Percentiles rank a stretch among this genome's conserved stretches.
Conservation (phyloP, 306 rosid species). For the Oxytropis ochrocephala region DNA sequence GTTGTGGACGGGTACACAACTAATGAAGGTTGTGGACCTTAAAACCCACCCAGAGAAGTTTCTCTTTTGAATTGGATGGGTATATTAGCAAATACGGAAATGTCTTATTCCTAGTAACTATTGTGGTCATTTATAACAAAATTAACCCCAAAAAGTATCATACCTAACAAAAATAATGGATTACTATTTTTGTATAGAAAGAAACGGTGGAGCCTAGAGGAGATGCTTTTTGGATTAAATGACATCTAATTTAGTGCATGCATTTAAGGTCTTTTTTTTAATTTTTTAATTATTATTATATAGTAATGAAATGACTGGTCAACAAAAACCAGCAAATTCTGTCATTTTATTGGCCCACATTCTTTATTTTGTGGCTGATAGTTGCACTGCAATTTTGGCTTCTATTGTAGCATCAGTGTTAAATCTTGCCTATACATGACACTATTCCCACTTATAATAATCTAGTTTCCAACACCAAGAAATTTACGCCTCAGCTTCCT, state of each 20-base stretch:
- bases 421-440: neutral
- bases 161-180: neutral
- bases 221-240: neutral
- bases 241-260: neutral
- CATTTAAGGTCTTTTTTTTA: neutral
- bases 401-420: neutral
- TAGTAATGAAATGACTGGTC: neutral
- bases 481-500: no score
- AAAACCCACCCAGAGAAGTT: no score
- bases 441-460: no score
- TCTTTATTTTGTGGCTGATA: neutral
- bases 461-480: no score
- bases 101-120: neutral
- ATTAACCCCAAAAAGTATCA: neutral
- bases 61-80: no score
- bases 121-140: neutral
- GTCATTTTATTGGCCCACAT: neutral
- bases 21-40: no score
- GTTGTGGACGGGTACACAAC: no score
- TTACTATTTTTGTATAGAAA: neutral
- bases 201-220: neutral
- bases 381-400: neutral
- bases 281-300: no score
- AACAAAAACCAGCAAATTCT: neutral
- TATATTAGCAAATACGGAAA: no score